Evolutionary conservation across 1,284 basidiomycete genomes (phyloP).

Genomic region (Ustilago hordei): DNA sequence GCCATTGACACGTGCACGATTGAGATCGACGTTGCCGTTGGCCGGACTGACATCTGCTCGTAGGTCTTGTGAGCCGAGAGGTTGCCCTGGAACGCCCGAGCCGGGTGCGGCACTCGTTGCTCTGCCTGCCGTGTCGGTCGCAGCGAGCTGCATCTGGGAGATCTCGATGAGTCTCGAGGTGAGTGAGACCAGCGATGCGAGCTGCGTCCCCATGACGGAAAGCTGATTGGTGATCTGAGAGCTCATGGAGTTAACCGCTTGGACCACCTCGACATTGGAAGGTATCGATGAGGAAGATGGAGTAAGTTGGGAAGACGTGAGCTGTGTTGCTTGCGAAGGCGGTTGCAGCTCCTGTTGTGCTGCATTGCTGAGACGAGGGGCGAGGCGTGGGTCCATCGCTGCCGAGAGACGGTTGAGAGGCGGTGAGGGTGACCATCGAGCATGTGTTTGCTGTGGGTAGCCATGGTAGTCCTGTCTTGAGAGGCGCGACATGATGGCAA

Average conservation of each 20-base stretch:
- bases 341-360: slow-evolving; percentile 36
- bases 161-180: slow-evolving; percentile 50
- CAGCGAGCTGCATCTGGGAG: slow-evolving; percentile 31
- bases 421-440: slow-evolving; percentile 49
- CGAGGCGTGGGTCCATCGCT: slow-evolving; percentile 34
- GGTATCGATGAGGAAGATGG: slow-evolving; percentile 10
- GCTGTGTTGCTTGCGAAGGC: slow-evolving; percentile 33
- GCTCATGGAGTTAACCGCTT: slow-evolving; percentile 47
- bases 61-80: slow-evolving; percentile 8
- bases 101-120: slow-evolving; percentile 7
- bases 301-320: slow-evolving; percentile 21
- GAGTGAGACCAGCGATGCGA: slow-evolving; percentile 45
- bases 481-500: slow-evolving; percentile 42
- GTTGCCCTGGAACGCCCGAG: not conserved
- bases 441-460: slow-evolving; percentile 37
- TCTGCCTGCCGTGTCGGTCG: slow-evolving; percentile 17
- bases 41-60: slow-evolving; percentile 32
- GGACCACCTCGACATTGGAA: slow-evolving; percentile 42
- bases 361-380: slow-evolving; percentile 34
- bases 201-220: slow-evolving; percentile 46
- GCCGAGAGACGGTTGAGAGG: slow-evolving; percentile 45
- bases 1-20: slow-evolving; percentile 37
- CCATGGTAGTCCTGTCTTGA: slow-evolving; percentile 47
- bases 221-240: slow-evolving; percentile 46
- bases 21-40: slow-evolving; percentile 28